A percentile compares a stretch with the other conserved stretches of the same genome.
phyloP scores from a whole-genome alignment of 352 stramenopile species.

The Phytopythium chamaehyphon region DNA sequence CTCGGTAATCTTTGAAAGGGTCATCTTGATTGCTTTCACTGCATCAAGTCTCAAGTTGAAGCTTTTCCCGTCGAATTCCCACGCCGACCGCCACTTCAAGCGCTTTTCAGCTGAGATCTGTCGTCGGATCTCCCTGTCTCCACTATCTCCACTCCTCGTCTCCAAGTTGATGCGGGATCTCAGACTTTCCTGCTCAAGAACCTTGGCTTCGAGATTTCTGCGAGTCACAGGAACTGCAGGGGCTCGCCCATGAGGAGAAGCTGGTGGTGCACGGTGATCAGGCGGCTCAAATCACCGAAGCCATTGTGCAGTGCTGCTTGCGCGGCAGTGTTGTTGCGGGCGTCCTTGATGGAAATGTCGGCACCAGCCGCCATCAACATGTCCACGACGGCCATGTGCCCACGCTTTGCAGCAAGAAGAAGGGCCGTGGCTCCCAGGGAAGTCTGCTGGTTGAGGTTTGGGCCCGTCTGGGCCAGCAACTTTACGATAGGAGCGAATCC shows the following conservation, averaged over 20 bases:
- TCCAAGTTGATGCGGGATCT: too few species aligned
- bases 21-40: too few species aligned
- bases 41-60: too few species aligned
- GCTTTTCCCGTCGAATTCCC: too few species aligned
- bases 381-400: constrained; percentile 76
- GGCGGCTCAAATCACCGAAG: constrained; percentile 78
- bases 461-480: constrained; percentile 73
- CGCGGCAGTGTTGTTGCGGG: constrained; percentile 80
- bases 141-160: too few species aligned
- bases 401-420: constrained; percentile 75
- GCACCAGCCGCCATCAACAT: constrained; percentile 72
- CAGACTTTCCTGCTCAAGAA: too few species aligned
- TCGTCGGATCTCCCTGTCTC: too few species aligned
- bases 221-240: too few species aligned
- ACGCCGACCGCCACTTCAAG: too few species aligned
- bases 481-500: constrained; percentile 78
- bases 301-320: constrained; percentile 76
- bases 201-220: too few species aligned
- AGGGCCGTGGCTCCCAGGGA: constrained; percentile 81
- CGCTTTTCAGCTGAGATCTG: too few species aligned
- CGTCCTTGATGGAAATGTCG: constrained; percentile 86
- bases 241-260: constrained; percentile 77
- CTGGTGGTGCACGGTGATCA: constrained; percentile 86
- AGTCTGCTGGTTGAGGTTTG: constrained; percentile 87
- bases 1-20: too few species aligned